Percentiles rank a stretch among this genome's conserved stretches.
phyloP scores from a whole-genome alignment of 2,329 filamentous ascomycete genomes.

The Davidsoniella neocaledoniae region DNA sequence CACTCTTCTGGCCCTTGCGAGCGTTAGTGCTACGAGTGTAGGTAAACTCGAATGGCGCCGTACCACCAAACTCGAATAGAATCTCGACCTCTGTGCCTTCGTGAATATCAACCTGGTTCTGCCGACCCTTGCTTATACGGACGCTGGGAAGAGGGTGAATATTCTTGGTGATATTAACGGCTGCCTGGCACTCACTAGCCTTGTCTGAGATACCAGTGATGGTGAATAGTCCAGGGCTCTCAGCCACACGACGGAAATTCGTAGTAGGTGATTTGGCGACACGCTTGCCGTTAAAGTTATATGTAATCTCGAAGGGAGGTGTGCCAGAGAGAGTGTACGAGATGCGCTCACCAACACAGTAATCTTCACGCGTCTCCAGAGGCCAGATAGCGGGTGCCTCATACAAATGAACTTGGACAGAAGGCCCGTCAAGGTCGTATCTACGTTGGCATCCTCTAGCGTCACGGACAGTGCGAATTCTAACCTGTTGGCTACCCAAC shows the following conservation, averaged over 20 bases:
- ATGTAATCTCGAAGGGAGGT: slow-evolving; percentile 82
- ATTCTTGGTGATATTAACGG: slow-evolving; percentile 58
- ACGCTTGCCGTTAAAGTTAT: slow-evolving; percentile 69
- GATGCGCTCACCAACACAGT: slow-evolving; percentile 89
- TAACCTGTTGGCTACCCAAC: slow-evolving; percentile 75
- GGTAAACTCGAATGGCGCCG: slow-evolving; percentile 93
- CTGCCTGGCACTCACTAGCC: slow-evolving; percentile 72
- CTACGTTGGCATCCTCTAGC: slow-evolving; percentile 70
- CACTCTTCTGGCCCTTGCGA: slow-evolving; percentile 58
- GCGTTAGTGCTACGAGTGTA: slow-evolving; percentile 84
- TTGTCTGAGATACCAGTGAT: slow-evolving; percentile 79
- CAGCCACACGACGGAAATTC: slow-evolving; percentile 82
- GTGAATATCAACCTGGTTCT: slow-evolving; percentile 78
- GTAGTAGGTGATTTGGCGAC: slow-evolving; percentile 67
- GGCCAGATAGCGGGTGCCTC: slow-evolving; percentile 84
- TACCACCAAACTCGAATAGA: slow-evolving; percentile 86
- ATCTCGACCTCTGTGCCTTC: slow-evolving; percentile 92
- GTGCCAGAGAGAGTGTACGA: slow-evolving; percentile 82
- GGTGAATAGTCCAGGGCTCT: slow-evolving; percentile 73
- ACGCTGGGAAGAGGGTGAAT: slow-evolving; percentile 91
- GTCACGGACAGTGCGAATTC: slow-evolving; percentile 80
- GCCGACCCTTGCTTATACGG: slow-evolving; percentile 68
- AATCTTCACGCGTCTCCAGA: slow-evolving; percentile 68
- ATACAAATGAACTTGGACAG: slow-evolving; percentile 81
- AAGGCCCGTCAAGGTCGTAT: slow-evolving; percentile 51